Percentiles rank a stretch among this genome's conserved stretches.
phyloP scores from a whole-genome alignment of 2,329 filamentous ascomycete species.

The Macrophomina phaseolina region DNA sequence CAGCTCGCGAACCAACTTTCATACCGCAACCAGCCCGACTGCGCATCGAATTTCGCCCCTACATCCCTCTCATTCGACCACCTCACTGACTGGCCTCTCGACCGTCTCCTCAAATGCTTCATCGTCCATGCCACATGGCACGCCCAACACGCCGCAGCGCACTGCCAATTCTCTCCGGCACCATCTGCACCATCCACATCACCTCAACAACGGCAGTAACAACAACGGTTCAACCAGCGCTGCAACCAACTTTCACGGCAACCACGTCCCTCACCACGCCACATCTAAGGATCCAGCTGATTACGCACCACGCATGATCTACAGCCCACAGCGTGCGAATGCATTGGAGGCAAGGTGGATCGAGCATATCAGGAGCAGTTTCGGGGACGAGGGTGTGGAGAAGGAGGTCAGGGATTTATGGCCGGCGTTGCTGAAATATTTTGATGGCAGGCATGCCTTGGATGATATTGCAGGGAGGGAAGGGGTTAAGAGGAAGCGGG shows the following conservation, averaged over 20 bases:
- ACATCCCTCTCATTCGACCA: conserved; percentile 36
- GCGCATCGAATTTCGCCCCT: conserved; percentile 40
- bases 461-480: conserved; percentile 88
- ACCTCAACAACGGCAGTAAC: not conserved
- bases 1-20: conserved; percentile 37
- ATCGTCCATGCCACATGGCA: conserved; percentile 20
- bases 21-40: conserved; percentile 28
- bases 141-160: conserved; percentile 20
- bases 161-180: conserved; percentile 28
- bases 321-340: conserved; percentile 78
- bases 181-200: conserved; percentile 1
- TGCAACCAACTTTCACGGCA: conserved; percentile 29
- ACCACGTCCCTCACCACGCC: conserved; percentile 29
- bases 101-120: conserved; percentile 7
- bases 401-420: conserved; percentile 68
- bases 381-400: conserved; percentile 34
- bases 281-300: conserved; percentile 31
- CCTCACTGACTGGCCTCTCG: conserved; percentile 18
- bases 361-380: conserved; percentile 46
- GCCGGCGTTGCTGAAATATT: conserved; percentile 79
- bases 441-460: conserved; percentile 83
- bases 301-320: conserved; percentile 56
- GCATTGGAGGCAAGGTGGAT: conserved; percentile 77
- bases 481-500: conserved; percentile 78
- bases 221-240: conserved; percentile 3